Evolutionary conservation across 257 asterid genomes (phyloP), one percentile per base, ranked within the genome.

Genomic region (Nyctanthes arbortristis): DNA sequence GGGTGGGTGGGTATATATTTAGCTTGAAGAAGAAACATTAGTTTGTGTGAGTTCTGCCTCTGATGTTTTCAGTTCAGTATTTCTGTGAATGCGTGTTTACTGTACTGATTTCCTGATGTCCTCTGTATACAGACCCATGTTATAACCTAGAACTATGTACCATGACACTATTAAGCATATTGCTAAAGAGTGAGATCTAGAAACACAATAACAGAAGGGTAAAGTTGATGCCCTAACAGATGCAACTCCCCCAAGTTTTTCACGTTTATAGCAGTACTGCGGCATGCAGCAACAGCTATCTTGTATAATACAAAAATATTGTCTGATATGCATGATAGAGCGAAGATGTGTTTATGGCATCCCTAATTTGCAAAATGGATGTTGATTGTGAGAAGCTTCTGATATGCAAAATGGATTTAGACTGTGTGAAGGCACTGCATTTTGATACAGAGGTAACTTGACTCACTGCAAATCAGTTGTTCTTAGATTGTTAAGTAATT

Each of bases 381-480:
- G 70, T 61, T 67, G 89, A 89, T 72, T 81, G 86, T 29, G 86
- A 89, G 87, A 87, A 84, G 82, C 91, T 91, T 79, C 79, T 93
- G 62, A 84, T 93, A 57, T 93, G 99, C 87, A 91, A 85, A 86
- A 86, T 93, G 97, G 97, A 93, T 76, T 73, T 81, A 68, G 99
- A 91, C 66, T 93, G 92, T 70, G 84, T 87, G 72, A 91, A 84
- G 84, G 71, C 87, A 61, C 84, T 93, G 77, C 96, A 82, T 70
- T 93, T 93, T 79, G 96, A 87, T 60, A 80, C 93, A 12, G 97
- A 93, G 97, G 97, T 91, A 78, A 68, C 55, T 63, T 24, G 52
- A 28, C 67, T 37, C 66, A 59, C 63, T 30, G 67, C 39, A 57
- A 4, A 43, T 36, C 22, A 1, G n/a, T 16, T 18, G 36, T 34